Percentiles rank a stretch among this genome's conserved stretches.
phyloP scores from a whole-genome alignment of 2,329 filamentous ascomycete species.

The Xylariaceae sp. region DNA sequence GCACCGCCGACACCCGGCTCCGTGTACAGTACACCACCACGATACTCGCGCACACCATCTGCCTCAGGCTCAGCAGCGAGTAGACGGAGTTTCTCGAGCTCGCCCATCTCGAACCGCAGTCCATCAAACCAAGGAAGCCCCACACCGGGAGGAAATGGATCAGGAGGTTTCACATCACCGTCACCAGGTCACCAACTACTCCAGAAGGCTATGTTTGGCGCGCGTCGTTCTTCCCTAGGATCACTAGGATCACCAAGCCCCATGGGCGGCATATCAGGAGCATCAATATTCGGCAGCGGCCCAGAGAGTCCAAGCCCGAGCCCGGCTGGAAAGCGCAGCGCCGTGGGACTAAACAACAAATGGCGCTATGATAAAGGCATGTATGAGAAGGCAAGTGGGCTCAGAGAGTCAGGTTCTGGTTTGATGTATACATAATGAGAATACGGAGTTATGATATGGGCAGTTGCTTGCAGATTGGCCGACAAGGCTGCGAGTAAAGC shows the following conservation, averaged over 20 bases:
- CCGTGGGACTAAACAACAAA: conserved; percentile 84
- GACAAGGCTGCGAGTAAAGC: not conserved
- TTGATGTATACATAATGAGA: conserved; percentile 19
- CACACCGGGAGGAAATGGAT: conserved; percentile 38
- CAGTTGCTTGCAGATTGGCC: not conserved
- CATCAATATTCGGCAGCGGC: conserved; percentile 59
- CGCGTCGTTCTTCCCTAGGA: conserved; percentile 69
- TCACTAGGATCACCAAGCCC: conserved; percentile 60
- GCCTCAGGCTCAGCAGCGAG: conserved; percentile 67
- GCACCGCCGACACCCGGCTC: conserved; percentile 70
- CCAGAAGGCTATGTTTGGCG: conserved; percentile 68
- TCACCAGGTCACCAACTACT: conserved; percentile 66
- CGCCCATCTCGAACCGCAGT: conserved; percentile 65
- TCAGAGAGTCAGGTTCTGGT: conserved; percentile 19
- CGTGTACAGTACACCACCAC: conserved; percentile 83
- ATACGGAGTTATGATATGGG: not conserved
- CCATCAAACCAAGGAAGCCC: conserved; percentile 46
- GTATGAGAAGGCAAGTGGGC: conserved; percentile 21
- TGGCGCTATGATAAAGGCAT: conserved; percentile 88
- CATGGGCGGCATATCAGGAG: conserved; percentile 56
- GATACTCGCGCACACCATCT: conserved; percentile 79
- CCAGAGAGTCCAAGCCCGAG: conserved; percentile 73
- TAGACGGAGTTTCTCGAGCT: conserved; percentile 62
- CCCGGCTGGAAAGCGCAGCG: conserved; percentile 71
- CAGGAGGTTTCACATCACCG: conserved; percentile 50